Conservation (phyloP, 192 early-diverging fungal genomes). For the Umbelopsis sp. region DNA sequence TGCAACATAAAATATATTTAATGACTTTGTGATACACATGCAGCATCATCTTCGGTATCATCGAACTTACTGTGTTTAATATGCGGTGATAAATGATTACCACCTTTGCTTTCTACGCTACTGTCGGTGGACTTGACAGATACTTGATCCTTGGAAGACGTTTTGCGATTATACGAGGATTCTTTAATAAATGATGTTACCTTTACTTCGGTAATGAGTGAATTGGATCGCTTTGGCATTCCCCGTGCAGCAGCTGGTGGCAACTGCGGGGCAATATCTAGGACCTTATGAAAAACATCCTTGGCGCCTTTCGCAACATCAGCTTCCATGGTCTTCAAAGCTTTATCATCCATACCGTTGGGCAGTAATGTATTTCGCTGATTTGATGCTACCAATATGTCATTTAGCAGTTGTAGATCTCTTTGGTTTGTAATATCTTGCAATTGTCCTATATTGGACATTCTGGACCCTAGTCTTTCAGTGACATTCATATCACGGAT, state of each 20-base stretch:
- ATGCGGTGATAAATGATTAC: constrained; percentile 40
- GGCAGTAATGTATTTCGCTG: constrained; percentile 4
- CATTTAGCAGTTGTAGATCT: background rate
- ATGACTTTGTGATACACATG: background rate
- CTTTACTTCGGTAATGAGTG: background rate
- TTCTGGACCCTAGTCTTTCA: background rate
- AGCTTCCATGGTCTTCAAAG: background rate
- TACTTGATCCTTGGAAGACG: background rate
- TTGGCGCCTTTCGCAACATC: constrained; percentile 1
- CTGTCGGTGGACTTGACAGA: background rate
- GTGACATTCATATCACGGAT: constrained; percentile 14
- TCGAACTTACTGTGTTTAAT: constrained; percentile 57
- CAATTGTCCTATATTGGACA: background rate
- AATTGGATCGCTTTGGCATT: constrained; percentile 2
- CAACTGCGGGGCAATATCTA: background rate
- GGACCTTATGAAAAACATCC: constrained; percentile 6
- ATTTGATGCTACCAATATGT: background rate
- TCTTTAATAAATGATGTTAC: constrained; percentile 11
- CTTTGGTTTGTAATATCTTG: background rate
- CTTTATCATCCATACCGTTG: constrained; percentile 1
- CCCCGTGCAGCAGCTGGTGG: background rate
- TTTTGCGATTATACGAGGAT: background rate
- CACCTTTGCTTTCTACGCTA: background rate
- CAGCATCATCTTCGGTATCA: background rate
- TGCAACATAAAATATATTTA: constrained; percentile 24